Base-by-base conservation (phyloP, 225 moss, liverwort and hornwort genomes). In the Sphagnum tenellum region DNA sequence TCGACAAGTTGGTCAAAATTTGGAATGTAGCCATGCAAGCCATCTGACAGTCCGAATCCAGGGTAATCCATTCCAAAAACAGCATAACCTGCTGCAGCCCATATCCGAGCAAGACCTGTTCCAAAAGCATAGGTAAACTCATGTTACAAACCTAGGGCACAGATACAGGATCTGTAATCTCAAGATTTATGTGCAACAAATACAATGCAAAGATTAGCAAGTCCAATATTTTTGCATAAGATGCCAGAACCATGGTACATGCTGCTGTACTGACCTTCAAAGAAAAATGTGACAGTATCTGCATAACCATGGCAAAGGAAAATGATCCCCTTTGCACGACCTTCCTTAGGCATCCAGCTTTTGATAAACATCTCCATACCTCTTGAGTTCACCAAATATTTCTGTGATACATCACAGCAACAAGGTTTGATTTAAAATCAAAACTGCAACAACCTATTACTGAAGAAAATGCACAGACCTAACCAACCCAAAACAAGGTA, bases 221-320 rank as follows among this genome's bases (percentile, higher is more conserved):
- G 0, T 29, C 45, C 48, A 47, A 48, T 29, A 63, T 44, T 45
- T 12, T 46, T 45, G 45, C 5, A 47, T 55, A 9, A 29, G 29
- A 29, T 29, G 29, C 29, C 29, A 13, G 45, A 5, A 50, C 14
- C 13, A 50, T 11, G 8, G 12, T 13, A n/a, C 29, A 29, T 29
- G 0, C 29, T 29, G 29, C 29, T 29, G 29, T 29, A 55, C 80
- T 77, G 45, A 94, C 94, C 88, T 88, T 96, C 89, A 55, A 72
- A 73, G 69, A 79, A 96, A 13, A 76, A 96, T n/a, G 82, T 87
- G 71, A 89, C 72, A 2, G 92, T 74, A 53, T 96, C 95, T 48
- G 89, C 95, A 12, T 89, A 96, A 11, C 95, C 95, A 67, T 96
- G 95, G 73, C 92, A 96, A 53, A 84, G 78, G 61, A 89, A 96